Conservation (phyloP, 305 asterid species). For the Rubia peregrina region DNA sequence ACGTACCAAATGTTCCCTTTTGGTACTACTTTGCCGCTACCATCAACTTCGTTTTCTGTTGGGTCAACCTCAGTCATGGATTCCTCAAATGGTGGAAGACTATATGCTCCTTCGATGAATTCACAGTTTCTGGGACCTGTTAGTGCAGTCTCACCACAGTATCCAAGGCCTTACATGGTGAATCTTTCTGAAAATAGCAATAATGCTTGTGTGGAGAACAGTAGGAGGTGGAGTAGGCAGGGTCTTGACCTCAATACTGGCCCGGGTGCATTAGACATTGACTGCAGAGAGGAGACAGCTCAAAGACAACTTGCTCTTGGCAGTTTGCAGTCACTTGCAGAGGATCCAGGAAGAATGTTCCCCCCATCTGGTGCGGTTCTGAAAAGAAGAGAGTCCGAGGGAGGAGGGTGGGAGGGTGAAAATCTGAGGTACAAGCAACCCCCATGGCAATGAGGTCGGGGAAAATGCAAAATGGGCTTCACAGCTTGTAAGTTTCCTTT, state of each 20-base stretch:
- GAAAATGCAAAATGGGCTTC: conserved; percentile 4
- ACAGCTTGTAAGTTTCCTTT: not conserved
- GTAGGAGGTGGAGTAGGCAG: conserved; percentile 66
- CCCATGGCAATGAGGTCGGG: conserved; percentile 54
- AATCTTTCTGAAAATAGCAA: conserved; percentile 41
- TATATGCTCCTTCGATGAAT: conserved; percentile 47
- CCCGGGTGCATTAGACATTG: conserved; percentile 62
- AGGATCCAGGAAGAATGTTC: conserved; percentile 57
- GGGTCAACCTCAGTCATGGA: conserved; percentile 55
- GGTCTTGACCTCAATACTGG: conserved; percentile 90
- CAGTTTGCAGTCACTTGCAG: conserved; percentile 53
- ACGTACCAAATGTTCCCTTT: conserved; percentile 65
- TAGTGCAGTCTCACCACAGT: conserved; percentile 50
- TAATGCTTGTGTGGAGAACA: conserved; percentile 42
- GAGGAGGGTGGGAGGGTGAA: conserved; percentile 69
- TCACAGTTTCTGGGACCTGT: conserved; percentile 56
- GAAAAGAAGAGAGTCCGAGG: conserved; percentile 76
- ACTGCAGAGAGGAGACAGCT: conserved; percentile 45
- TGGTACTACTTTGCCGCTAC: conserved; percentile 49
- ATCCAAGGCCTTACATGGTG: conserved; percentile 64
- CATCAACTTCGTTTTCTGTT: conserved; percentile 49
- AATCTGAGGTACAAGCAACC: conserved; percentile 66
- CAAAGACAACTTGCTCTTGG: conserved; percentile 55
- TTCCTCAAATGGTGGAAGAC: conserved; percentile 66
- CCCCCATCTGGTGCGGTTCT: conserved; percentile 40